Conservation (phyloP, 495 filamentous ascomycete genomes). For the Chaetomium fimeti region DNA sequence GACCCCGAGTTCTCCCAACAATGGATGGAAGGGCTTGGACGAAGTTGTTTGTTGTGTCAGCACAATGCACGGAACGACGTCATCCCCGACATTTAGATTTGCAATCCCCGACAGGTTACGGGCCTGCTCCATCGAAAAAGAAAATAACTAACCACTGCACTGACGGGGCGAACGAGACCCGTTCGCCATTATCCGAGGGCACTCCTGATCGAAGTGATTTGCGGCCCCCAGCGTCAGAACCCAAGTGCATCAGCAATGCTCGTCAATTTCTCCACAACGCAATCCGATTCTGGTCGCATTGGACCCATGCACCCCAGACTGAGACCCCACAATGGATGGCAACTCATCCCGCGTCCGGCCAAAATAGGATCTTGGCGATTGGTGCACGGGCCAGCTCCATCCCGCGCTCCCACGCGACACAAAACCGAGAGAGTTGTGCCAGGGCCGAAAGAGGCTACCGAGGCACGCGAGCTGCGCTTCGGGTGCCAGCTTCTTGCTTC, state of each 20-base stretch:
- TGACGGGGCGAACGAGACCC: no score
- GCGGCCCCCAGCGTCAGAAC: no score
- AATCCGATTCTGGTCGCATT: not conserved
- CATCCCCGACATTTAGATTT: no score
- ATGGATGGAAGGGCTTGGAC: no score
- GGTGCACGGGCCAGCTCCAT: not conserved
- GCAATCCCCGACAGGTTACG: no score
- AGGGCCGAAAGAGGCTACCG: not conserved
- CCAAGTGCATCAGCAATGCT: no score
- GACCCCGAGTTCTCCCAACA: not conserved
- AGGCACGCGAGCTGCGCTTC: not conserved
- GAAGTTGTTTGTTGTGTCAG: not conserved
- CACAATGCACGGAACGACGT: not conserved
- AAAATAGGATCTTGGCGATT: not conserved
- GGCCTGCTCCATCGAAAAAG: no score
- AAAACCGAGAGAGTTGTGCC: not conserved
- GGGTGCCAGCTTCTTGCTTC: not conserved
- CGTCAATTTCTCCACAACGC: not conserved
- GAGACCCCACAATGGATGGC: not conserved
- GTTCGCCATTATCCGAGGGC: no score
- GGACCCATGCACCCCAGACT: constrained; percentile 15
- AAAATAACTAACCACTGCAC: no score
- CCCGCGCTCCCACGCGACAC: not conserved
- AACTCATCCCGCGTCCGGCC: constrained; percentile 2
- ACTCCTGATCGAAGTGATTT: no score